These are phyloP conservation scores for Acanthamoeba culbertsoni DNA, from an alignment of 208 protist species.

Conservation along the genomic window DNA sequence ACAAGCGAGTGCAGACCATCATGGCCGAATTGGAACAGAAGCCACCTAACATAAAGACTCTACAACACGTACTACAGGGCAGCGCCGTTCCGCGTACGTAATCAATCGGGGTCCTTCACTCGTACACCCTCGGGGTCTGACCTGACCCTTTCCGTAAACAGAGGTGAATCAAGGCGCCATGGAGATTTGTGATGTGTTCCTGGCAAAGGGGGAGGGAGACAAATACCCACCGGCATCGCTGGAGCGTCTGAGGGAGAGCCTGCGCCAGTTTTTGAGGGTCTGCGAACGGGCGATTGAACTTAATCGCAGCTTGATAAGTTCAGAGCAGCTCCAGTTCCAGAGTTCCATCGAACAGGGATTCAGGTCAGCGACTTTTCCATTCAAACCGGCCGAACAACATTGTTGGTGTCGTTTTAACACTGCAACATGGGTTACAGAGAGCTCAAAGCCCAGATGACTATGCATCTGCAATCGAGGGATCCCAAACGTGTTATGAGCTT, in stretches of 20 bases:
- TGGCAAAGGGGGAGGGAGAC: conserved; percentile 32
- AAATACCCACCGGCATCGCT: conserved; percentile 10
- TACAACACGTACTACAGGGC: conserved; percentile 49
- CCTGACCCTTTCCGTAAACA: background rate
- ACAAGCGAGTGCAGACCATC: background rate
- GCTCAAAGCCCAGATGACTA: background rate
- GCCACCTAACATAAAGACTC: conserved; percentile 57
- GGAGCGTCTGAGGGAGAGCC: conserved; percentile 22
- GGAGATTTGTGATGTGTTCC: conserved; percentile 54
- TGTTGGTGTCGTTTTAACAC: background rate
- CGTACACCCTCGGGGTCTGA: background rate
- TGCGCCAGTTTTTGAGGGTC: conserved; percentile 44
- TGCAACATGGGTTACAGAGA: background rate
- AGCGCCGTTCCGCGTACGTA: conserved; percentile 41
- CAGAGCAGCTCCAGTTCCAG: conserved; percentile 23
- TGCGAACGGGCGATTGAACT: conserved; percentile 44
- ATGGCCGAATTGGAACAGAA: background rate
- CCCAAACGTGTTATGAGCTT: background rate
- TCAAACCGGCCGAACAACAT: background rate
- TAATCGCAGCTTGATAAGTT: background rate
- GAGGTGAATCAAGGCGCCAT: conserved; percentile 58
- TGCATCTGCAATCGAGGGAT: background rate
- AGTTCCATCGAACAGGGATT: conserved; percentile 20
- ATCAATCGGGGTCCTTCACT: background rate
- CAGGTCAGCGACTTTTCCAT: background rate